These are phyloP conservation scores for Blastosporella zonata DNA, from an alignment of 1,284 basidiomycete species.

Conservation along the genomic window DNA sequence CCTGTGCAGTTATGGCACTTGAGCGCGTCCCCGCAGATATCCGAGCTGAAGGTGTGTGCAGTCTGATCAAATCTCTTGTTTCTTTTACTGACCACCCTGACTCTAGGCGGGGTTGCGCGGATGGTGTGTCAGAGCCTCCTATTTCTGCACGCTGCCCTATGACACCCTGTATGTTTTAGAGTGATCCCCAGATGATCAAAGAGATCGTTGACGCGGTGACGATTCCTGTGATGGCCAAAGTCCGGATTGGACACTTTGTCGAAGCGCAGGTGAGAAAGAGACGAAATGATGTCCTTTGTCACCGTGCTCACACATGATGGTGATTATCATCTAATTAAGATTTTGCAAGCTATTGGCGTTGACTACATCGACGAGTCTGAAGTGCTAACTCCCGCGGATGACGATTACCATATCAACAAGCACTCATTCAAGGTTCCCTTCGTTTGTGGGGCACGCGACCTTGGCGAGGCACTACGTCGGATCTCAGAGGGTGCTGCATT, in stretches of 20 bases:
- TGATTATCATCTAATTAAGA: constrained; percentile 42
- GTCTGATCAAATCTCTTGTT: not conserved
- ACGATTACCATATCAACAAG: constrained; percentile 87
- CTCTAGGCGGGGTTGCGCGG: constrained; percentile 78
- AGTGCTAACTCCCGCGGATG: constrained; percentile 95
- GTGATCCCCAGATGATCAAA: constrained; percentile 97
- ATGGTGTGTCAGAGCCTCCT: constrained; percentile 60
- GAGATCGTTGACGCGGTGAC: constrained; percentile 90
- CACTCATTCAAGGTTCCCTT: constrained; percentile 89
- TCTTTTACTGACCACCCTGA: constrained; percentile 1
- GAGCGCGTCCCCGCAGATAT: constrained; percentile 98
- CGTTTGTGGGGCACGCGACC: constrained; percentile 76
- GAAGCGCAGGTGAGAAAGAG: constrained; percentile 75
- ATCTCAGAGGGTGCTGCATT: constrained; percentile 98
- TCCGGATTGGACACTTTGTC: constrained; percentile 95
- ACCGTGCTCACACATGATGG: constrained; percentile 7
- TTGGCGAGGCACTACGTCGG: constrained; percentile 92
- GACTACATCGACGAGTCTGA: constrained; percentile 99
- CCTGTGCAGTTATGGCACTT: constrained; percentile 96
- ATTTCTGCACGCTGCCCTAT: not conserved
- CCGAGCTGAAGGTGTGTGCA: constrained; percentile 57
- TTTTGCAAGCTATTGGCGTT: constrained; percentile 90
- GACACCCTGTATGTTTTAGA: constrained; percentile 46
- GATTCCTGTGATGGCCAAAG: constrained; percentile 92
- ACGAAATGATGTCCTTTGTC: constrained; percentile 6